Evolutionary conservation across 2,329 filamentous ascomycete genomes (phyloP).

Genomic region (Colletotrichum orchidophilum): DNA sequence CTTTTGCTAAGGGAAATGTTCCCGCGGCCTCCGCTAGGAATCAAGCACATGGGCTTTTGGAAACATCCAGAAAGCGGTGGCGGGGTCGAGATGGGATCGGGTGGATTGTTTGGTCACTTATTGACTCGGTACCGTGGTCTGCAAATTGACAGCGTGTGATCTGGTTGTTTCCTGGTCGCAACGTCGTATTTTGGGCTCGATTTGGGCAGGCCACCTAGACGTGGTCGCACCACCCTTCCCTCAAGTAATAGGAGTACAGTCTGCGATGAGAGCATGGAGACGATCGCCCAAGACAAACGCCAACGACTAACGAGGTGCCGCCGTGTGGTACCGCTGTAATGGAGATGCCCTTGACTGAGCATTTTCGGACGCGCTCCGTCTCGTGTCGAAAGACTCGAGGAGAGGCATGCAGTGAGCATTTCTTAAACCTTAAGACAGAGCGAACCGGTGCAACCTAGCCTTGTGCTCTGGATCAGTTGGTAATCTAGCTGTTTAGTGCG

Average conservation of each 20-base stretch:
- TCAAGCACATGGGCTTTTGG: neutral
- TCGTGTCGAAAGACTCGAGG: neutral
- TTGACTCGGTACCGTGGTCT: slow-evolving; percentile 9
- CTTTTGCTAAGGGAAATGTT: neutral
- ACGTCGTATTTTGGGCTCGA: neutral
- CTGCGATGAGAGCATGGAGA: neutral
- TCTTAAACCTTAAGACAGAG: neutral
- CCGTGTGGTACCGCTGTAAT: neutral
- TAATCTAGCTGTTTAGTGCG: neutral
- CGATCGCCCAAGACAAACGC: neutral
- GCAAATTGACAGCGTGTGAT: neutral
- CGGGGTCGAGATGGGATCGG: slow-evolving; percentile 9
- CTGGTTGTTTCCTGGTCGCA: neutral
- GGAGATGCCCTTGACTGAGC: neutral
- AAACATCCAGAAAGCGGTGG: neutral
- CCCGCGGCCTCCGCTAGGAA: neutral
- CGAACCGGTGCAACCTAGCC: neutral
- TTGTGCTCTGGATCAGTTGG: neutral
- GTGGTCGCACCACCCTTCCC: neutral
- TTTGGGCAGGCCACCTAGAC: neutral
- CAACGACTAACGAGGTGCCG: neutral
- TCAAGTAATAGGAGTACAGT: neutral
- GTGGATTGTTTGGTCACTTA: neutral
- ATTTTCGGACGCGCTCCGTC: neutral
- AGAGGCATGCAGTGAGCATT: neutral